A percentile compares a stretch with the other conserved stretches of the same genome.
phyloP scores from a whole-genome alignment of 1,284 basidiomycete genomes.

The Meripilus lineatus region DNA sequence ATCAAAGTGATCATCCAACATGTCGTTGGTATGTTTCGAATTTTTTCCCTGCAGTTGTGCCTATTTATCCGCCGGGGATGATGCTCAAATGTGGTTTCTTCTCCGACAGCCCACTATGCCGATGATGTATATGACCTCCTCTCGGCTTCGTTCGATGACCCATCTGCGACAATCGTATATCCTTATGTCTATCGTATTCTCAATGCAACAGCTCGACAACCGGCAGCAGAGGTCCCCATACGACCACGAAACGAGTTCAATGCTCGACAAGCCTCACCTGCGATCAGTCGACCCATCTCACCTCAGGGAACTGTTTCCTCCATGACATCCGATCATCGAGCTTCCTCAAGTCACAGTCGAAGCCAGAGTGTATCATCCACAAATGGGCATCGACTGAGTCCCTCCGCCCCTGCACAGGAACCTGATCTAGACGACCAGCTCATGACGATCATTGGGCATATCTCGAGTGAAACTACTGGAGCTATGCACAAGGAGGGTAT shows the following conservation, averaged over 20 bases:
- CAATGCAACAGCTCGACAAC: conserved; percentile 57
- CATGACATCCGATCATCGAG: conserved; percentile 45
- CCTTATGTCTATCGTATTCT: conserved; percentile 85
- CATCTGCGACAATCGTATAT: conserved; percentile 77
- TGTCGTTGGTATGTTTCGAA: conserved; percentile 71
- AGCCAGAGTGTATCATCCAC: conserved; percentile 61
- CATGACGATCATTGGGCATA: conserved; percentile 83
- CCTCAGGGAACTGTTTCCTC: conserved; percentile 56
- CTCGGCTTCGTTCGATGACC: conserved; percentile 75
- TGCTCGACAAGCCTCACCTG: conserved; percentile 46
- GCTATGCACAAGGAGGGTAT: conserved; percentile 87
- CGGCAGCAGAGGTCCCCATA: conserved; percentile 30
- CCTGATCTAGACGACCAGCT: conserved; percentile 78
- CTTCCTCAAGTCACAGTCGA: conserved; percentile 57
- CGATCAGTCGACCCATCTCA: conserved; percentile 58
- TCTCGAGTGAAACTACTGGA: conserved; percentile 83
- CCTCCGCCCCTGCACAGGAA: conserved; percentile 56
- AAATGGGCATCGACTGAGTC: conserved; percentile 39
- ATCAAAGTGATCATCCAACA: conserved; percentile 98
- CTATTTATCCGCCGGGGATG: conserved; percentile 2
- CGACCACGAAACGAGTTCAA: conserved; percentile 38
- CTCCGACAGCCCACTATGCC: conserved; percentile 61
- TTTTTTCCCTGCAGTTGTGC: neutral
- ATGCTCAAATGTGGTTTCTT: neutral
- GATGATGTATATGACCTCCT: conserved; percentile 79